Evolutionary conservation across 2,329 filamentous ascomycete genomes (phyloP).

Genomic region (Claviceps lovelessii): DNA sequence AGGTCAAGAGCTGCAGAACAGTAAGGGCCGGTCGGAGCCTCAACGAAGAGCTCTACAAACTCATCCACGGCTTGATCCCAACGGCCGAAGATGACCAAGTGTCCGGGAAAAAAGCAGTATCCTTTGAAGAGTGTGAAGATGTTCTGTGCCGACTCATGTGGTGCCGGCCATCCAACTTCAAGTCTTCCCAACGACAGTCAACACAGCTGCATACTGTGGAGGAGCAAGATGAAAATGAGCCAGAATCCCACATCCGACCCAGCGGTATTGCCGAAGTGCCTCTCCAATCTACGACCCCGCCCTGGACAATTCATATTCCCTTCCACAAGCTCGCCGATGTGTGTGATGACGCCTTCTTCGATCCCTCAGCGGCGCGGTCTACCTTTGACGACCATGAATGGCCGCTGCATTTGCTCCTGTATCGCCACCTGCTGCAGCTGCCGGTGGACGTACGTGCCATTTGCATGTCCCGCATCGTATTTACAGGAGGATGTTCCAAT

Average conservation of each 20-base stretch:
- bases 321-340: slow-evolving; percentile 60
- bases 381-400: slow-evolving; percentile 79
- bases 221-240: slow-evolving; percentile 41
- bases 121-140: slow-evolving; percentile 73
- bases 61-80: slow-evolving; percentile 30
- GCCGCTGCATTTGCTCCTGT: slow-evolving; percentile 62
- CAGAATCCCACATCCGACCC: slow-evolving; percentile 12
- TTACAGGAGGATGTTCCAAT: slow-evolving; percentile 67
- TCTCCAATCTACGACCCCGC: slow-evolving; percentile 32
- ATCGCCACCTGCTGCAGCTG: slow-evolving; percentile 58
- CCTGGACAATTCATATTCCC: slow-evolving; percentile 46
- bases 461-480: slow-evolving; percentile 80
- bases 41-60: slow-evolving; percentile 51
- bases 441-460: slow-evolving; percentile 69
- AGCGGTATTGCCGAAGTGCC: slow-evolving; percentile 26
- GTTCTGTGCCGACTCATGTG: slow-evolving; percentile 61
- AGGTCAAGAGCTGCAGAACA: slow-evolving; percentile 56
- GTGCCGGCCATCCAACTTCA: slow-evolving; percentile 38
- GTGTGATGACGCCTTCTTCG: slow-evolving; percentile 64
- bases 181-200: slow-evolving; percentile 23
- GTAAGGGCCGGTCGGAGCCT: slow-evolving; percentile 62
- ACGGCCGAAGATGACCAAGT: slow-evolving; percentile 18
- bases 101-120: slow-evolving; percentile 26
- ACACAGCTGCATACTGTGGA: slow-evolving; percentile 33
- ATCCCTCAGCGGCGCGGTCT: slow-evolving; percentile 29